Percentiles rank a stretch among this genome's conserved stretches.
Conservation (phyloP, 2,329 filamentous ascomycete genomes). For the Ophiostoma sp. region DNA sequence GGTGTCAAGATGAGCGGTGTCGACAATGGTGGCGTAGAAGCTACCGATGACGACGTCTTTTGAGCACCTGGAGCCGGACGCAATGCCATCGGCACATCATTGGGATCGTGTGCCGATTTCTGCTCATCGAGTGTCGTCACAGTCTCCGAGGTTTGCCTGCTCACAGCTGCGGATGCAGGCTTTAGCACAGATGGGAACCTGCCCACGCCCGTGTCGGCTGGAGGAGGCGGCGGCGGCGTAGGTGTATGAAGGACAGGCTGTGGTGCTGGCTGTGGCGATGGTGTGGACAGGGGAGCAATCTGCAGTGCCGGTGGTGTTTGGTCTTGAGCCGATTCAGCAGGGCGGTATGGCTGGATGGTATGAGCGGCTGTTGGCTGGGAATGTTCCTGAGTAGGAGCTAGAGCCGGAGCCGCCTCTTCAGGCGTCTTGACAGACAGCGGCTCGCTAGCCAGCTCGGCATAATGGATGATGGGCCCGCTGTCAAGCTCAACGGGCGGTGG, state of each 20-base stretch:
- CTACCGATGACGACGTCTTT: background rate
- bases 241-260: background rate
- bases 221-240: background rate
- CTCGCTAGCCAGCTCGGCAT: conserved; percentile 39
- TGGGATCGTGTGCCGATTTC: background rate
- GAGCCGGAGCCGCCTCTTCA: background rate
- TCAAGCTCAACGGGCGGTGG: conserved; percentile 44
- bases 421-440: conserved; percentile 26
- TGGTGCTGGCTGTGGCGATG: background rate
- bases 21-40: background rate
- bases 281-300: too few relatives aligned
- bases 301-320: background rate
- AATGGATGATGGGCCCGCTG: conserved; percentile 31
- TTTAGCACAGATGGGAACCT: background rate
- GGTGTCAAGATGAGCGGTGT: background rate
- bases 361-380: background rate
- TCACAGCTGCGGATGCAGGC: conserved; percentile 6
- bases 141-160: background rate
- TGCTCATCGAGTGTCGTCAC: background rate
- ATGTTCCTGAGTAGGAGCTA: background rate
- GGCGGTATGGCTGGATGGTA: background rate
- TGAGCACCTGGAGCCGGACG: background rate
- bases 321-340: background rate
- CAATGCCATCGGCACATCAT: conserved; percentile 16
- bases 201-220: background rate